Base-by-base conservation (phyloP, 805 yeast species). In the Candida verbasci region DNA sequence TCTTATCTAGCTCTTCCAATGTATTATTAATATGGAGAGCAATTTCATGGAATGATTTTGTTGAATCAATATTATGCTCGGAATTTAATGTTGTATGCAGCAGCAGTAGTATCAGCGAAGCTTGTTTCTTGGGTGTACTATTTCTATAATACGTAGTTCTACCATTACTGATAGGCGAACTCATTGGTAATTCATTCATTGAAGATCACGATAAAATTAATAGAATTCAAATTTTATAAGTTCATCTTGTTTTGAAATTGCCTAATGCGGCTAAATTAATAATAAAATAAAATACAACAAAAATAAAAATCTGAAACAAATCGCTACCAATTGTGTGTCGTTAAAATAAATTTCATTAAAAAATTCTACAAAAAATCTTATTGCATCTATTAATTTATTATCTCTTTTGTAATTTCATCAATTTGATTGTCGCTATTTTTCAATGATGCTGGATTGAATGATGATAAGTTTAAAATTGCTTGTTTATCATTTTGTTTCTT, bases 1-100 rank as follows among this genome's bases (percentile, higher is more conserved):
- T 65, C 4, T 49, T 47, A 34, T 70, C 65, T n/a, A 78, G 51
- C 35, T 72, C 69, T 44, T 42, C 45, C 12, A 67, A 55, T 7
- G 71, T 59, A n/a, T 46, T 44, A 37, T 58, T 56, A n/a, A 67
- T 65, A 24, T 62, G 56, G 17, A 50, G 39, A 3, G 62, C 55
- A 12, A 66, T 61, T 17, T 48, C 37, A 26, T 63, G 65, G 31
- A 65, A 53, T 27, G 53, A 55, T 15, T 44, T 25, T 23, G 26
- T 15, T 18, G n/a, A 14, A 18, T 18, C n/a, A 15, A 18, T 33
- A 26, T 20, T 10, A 33, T 33, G 14, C 8, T 7, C 24, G 3
- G 32, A 29, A 12, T 9, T 20, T 20, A 24, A 3, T 3, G 33
- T 21, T 4, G 34, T 18, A 18, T n/a, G 34, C 34, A 31, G 34